Evolutionary conservation across 164 flowering plant genomes (phyloP).

Genomic region (Aristolochia fimbriata): DNA sequence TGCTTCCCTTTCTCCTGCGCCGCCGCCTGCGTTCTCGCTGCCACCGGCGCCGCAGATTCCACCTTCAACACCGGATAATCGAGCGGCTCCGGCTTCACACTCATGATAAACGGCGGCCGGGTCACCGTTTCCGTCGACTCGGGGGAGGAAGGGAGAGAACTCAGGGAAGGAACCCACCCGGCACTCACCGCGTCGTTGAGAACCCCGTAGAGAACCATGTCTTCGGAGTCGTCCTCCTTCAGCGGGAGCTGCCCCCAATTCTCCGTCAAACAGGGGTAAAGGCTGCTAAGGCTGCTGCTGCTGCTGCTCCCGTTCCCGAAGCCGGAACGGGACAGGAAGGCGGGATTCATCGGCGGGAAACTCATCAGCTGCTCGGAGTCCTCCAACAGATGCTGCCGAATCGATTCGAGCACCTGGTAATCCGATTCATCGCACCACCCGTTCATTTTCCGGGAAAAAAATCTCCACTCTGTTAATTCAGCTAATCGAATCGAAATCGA

Average conservation of each 20-base stretch:
- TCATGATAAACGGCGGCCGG: neutral
- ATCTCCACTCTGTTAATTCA: neutral
- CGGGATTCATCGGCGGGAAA: constrained; percentile 6
- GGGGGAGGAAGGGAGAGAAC: neutral
- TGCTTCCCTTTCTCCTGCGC: constrained; percentile 23
- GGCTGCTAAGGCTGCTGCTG: constrained; percentile 30
- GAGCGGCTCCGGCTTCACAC: constrained; percentile 21
- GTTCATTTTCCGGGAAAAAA: constrained; percentile 4
- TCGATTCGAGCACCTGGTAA: constrained; percentile 35
- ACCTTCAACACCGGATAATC: constrained; percentile 1
- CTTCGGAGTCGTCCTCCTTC: constrained; percentile 70
- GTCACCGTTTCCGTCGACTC: neutral
- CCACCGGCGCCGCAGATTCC: neutral
- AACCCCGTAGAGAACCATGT: constrained; percentile 59
- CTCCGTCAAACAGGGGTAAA: constrained; percentile 50
- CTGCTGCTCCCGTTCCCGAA: constrained; percentile 16
- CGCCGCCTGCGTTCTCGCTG: neutral
- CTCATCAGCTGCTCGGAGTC: constrained; percentile 18
- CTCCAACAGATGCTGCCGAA: constrained; percentile 38
- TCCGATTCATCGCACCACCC: constrained; percentile 19
- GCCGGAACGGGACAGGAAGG: constrained; percentile 41
- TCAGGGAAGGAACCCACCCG: constrained; percentile 74
- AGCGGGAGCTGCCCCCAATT: constrained; percentile 80
- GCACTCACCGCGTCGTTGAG: constrained; percentile 51
- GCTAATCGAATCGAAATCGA: neutral